Conservation (phyloP, 768 basidiomycete genomes). For the Trametes punicea region DNA sequence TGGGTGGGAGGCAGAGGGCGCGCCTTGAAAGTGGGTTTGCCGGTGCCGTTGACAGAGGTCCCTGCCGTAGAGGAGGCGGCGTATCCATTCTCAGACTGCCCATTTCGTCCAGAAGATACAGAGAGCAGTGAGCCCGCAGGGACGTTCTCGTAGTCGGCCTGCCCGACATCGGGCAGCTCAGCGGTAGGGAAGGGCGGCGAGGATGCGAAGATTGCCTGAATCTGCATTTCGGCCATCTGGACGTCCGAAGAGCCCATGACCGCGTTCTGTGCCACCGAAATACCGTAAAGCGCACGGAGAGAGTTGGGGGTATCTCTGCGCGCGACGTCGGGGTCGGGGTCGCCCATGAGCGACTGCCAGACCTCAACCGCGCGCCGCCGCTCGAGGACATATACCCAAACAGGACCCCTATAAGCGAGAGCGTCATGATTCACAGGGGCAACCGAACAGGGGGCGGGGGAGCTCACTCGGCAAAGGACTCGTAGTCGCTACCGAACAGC, state of each 20-base stretch:
- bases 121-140: conserved; percentile 37
- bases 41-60: conserved; percentile 41
- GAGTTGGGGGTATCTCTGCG: conserved; percentile 55
- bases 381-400: conserved; percentile 92
- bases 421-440: not conserved
- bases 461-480: conserved; percentile 71
- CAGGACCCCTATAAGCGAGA: conserved; percentile 56
- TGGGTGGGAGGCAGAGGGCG: conserved; percentile 63
- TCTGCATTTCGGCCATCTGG: conserved; percentile 74
- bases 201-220: conserved; percentile 73
- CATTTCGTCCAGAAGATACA: conserved; percentile 40
- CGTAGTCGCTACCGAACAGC: conserved; percentile 75
- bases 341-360: conserved; percentile 73
- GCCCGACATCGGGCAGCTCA: conserved; percentile 53
- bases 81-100: conserved; percentile 36
- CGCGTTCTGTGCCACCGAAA: conserved; percentile 52
- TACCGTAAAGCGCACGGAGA: conserved; percentile 69
- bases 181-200: conserved; percentile 75
- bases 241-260: conserved; percentile 70
- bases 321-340: conserved; percentile 56
- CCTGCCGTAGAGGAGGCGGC: conserved; percentile 43
- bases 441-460: not conserved
- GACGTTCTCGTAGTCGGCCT: conserved; percentile 33
- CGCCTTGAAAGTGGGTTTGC: conserved; percentile 59
- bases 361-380: conserved; percentile 79